Evolutionary conservation across 441 rosid genomes (phyloP).

Genomic region (Cnidoscolus chayamansa): DNA sequence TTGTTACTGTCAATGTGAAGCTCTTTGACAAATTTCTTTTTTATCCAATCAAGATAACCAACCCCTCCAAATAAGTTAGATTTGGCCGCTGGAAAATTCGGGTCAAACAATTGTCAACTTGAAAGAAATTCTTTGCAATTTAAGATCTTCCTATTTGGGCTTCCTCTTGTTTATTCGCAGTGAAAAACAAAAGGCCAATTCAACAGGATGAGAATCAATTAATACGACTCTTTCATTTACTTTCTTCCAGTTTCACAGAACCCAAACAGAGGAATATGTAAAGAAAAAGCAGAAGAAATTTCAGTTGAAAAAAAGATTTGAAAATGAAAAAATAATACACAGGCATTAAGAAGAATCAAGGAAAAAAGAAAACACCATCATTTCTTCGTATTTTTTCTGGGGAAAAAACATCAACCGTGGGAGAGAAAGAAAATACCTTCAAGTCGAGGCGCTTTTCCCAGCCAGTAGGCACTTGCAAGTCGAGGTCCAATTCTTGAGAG

Average conservation of each 20-base stretch:
- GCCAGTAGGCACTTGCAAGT: conserved; percentile 71
- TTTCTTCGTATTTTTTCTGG: conserved; percentile 16
- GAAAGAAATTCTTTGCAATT: neutral
- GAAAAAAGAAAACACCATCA: too few relatives aligned
- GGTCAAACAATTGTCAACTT: neutral
- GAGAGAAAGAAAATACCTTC: conserved; percentile 42
- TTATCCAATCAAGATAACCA: too few relatives aligned
- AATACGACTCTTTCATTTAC: neutral
- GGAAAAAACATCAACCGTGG: conserved; percentile 22
- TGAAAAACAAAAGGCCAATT: too few relatives aligned
- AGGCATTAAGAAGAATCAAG: too few relatives aligned
- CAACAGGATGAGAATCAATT: neutral
- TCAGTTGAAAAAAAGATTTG: neutral
- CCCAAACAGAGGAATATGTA: conserved; percentile 23
- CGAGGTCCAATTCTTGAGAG: conserved; percentile 73
- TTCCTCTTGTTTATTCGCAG: too few relatives aligned
- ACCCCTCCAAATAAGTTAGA: neutral
- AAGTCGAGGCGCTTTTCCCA: conserved; percentile 86
- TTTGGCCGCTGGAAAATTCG: conserved; percentile 13
- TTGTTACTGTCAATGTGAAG: too few relatives aligned
- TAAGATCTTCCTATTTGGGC: too few relatives aligned
- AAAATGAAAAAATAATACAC: too few relatives aligned
- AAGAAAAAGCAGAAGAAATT: neutral
- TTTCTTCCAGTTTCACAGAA: conserved; percentile 25
- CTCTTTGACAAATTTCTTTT: too few relatives aligned